Base-by-base conservation (phyloP, 106 monocot species). In the Allium fistulosum region DNA sequence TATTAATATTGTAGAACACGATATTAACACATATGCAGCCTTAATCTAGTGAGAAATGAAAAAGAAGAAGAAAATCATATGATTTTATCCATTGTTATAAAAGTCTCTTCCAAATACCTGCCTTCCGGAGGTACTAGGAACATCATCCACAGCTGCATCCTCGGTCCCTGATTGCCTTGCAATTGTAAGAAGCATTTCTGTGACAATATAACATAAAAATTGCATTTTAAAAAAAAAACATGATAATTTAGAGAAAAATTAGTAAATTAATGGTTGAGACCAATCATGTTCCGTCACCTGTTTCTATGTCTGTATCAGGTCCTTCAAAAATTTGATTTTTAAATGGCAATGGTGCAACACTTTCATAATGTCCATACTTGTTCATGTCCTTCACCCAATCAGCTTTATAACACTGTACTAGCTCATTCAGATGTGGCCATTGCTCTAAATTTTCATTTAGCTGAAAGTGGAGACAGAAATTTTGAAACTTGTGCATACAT, bases 271-370 rank as follows among this genome's bases (percentile, higher is more conserved):
- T 37, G 37, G 37, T 37, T 37, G 37, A 37, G 37, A 37, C 37
- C 5, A 37, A 37, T 37, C 37, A 37, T 37, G 37, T 37, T 37
- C 51, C 53, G 52, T 51, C 59, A 93, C 99, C 99, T 79, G 93
- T 99, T 83, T 93, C 93, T 37, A 93, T 85, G 67, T 99, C 97
- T n/a, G 97, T 99, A 82, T 99, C 97, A 61, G 92, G 89, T 7
- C 97, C 97, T 79, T 93, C 92, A 85, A 90, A 99, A 68, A 99
- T 85, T 73, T 99, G 97, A 76, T 62, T 87, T 59, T 92, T 84
- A 66, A 99, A 93, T n/a, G 84, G 69, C 52, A 75, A 51, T 47
- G 84, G 62, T 53, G 84, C 61, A 75, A 83, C 77, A 69, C 78
- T 62, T 74, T 80, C 90, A 76, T 90, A 93, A 66, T 72, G 90